These are phyloP conservation scores for Rhodotorula sp. DNA, from an alignment of 1,284 basidiomycete genomes.

Conservation along the genomic window DNA sequence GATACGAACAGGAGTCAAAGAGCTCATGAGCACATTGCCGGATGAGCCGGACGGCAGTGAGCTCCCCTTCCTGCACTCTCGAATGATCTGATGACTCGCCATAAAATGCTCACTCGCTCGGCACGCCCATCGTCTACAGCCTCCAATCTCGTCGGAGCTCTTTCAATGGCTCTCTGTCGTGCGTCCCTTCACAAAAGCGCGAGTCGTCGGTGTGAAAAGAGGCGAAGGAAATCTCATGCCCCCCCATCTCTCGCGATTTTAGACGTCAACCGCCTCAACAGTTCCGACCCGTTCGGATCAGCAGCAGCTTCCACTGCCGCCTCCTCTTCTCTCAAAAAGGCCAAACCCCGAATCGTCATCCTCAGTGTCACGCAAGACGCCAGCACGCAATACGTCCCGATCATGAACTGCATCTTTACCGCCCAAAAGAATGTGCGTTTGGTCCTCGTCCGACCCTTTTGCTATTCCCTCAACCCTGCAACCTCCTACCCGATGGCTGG, in stretches of 20 bases:
- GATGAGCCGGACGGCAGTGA: slow-evolving; percentile 45
- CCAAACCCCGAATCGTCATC: slow-evolving; percentile 73
- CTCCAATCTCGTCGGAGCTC: slow-evolving; percentile 69
- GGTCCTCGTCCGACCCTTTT: not conserved
- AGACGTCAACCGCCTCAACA: slow-evolving; percentile 78
- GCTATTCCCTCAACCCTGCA: too few relatives aligned
- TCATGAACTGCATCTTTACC: slow-evolving; percentile 99
- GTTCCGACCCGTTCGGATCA: slow-evolving; percentile 39
- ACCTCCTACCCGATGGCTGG: too few relatives aligned
- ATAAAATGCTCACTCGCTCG: not conserved
- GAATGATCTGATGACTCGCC: not conserved
- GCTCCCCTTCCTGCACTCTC: not conserved
- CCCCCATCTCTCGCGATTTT: not conserved
- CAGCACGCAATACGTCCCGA: slow-evolving; percentile 84
- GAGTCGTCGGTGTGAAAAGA: not conserved
- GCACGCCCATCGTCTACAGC: not conserved
- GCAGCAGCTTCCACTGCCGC: not conserved
- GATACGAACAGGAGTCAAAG: slow-evolving; percentile 66
- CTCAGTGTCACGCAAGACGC: slow-evolving; percentile 87
- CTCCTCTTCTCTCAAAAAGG: slow-evolving; percentile 23
- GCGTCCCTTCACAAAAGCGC: slow-evolving; percentile 46
- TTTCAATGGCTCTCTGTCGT: slow-evolving; percentile 89
- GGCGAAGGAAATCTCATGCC: not conserved
- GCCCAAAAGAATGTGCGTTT: slow-evolving; percentile 84
- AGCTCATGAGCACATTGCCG: slow-evolving; percentile 59